These are phyloP conservation scores for Tuctoria greenei DNA, from an alignment of 176 grass and related monocot species.

Conservation along the genomic window DNA sequence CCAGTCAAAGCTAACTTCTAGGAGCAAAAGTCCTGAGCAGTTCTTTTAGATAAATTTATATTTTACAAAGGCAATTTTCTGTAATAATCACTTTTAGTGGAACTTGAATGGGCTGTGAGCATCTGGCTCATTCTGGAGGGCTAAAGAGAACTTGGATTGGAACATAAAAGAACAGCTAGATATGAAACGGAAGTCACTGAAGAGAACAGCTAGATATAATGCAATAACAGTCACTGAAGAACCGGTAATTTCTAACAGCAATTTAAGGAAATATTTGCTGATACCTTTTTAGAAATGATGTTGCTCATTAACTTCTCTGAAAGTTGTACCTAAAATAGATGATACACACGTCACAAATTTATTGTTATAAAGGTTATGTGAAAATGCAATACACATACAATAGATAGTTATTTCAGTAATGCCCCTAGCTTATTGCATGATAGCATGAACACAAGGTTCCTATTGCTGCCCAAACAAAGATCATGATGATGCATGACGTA, in stretches of 20 bases:
- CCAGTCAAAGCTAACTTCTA: neutral
- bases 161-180: no score
- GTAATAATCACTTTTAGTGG: neutral
- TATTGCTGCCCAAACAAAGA: neutral
- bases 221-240: neutral
- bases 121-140: neutral
- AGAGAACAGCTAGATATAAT: no score
- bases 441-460: neutral
- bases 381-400: neutral
- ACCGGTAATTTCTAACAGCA: neutral
- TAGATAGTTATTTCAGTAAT: constrained; percentile 13
- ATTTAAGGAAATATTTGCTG: neutral
- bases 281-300: constrained; percentile 87
- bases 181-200: no score
- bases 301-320: constrained; percentile 97
- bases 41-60: neutral
- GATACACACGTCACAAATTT: constrained; percentile 18
- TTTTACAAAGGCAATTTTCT: neutral
- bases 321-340: constrained; percentile 81
- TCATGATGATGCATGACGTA: constrained; percentile 3
- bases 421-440: constrained; percentile 1
- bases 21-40: neutral
- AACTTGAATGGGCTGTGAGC: neutral
- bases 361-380: neutral
- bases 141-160: neutral